These are phyloP conservation scores for Backusella circina DNA, from an alignment of 192 early-diverging fungal species.

Conservation along the genomic window DNA sequence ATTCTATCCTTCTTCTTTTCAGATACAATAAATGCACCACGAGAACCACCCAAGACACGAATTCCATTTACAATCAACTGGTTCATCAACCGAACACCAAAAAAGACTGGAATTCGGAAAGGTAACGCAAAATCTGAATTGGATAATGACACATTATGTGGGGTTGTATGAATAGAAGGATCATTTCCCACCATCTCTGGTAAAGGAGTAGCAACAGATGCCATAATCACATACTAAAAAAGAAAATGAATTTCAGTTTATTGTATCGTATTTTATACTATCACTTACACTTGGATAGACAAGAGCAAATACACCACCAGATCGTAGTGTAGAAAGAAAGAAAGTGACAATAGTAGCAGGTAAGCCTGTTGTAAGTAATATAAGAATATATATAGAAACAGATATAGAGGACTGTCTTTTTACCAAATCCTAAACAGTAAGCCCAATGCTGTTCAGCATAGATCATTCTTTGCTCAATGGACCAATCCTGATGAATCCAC, in stretches of 20 bases:
- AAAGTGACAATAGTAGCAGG: slow-evolving; percentile 27
- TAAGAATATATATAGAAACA: neutral
- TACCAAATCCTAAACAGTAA: slow-evolving; percentile 34
- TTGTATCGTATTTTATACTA: neutral
- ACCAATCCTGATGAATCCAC: slow-evolving; percentile 24
- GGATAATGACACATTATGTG: neutral
- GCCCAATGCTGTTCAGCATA: slow-evolving; percentile 33
- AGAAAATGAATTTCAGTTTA: neutral
- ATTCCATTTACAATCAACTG: slow-evolving; percentile 7
- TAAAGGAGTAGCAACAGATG: slow-evolving; percentile 16
- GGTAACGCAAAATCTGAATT: slow-evolving; percentile 4
- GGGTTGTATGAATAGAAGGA: neutral
- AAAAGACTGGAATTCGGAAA: slow-evolving; percentile 18
- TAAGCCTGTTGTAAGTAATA: neutral
- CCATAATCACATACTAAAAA: slow-evolving; percentile 30
- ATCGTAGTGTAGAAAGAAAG: slow-evolving; percentile 23
- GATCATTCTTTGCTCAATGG: slow-evolving; percentile 24
- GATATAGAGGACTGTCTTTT: too few relatives aligned
- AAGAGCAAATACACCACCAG: slow-evolving; percentile 26
- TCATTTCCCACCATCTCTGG: slow-evolving; percentile 1
- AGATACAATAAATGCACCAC: slow-evolving; percentile 12
- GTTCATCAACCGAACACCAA: slow-evolving; percentile 19
- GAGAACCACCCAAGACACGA: slow-evolving; percentile 16
- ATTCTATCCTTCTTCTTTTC: slow-evolving; percentile 22
- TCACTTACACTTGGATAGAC: slow-evolving; percentile 36